Percentiles rank a stretch among this genome's conserved stretches.
These are phyloP conservation scores for Leucocoprinus sp. DNA, from an alignment of 768 basidiomycete genomes.

Conservation along the genomic window DNA sequence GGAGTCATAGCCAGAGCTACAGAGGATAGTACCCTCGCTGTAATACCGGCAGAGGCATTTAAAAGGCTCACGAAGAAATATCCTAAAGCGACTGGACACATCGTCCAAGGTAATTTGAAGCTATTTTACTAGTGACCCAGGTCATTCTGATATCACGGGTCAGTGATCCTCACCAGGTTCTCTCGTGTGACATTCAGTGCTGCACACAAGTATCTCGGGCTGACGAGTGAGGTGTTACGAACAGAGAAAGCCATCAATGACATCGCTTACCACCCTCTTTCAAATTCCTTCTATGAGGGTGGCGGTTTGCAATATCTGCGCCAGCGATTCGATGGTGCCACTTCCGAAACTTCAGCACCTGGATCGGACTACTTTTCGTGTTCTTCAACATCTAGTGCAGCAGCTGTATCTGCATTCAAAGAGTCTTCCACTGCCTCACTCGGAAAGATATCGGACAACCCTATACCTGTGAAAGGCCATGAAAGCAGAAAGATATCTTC, in stretches of 20 bases:
- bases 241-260: conserved; percentile 98
- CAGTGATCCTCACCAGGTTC: conserved; percentile 92
- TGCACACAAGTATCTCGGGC: conserved; percentile 90
- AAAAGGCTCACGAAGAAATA: conserved; percentile 89
- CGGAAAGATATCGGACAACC: conserved; percentile 18
- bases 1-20: conserved; percentile 89
- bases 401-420: conserved; percentile 17
- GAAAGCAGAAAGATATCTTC: neutral
- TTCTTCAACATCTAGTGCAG: conserved; percentile 17
- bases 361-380: conserved; percentile 53
- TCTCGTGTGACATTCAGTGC: conserved; percentile 97
- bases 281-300: conserved; percentile 83
- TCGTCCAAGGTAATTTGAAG: conserved; percentile 68
- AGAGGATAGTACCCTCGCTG: conserved; percentile 93
- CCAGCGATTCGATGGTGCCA: conserved; percentile 73
- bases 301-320: conserved; percentile 86
- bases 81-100: conserved; percentile 94
- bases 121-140: conserved; percentile 1
- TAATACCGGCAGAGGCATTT: conserved; percentile 98
- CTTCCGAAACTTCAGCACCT: conserved; percentile 36
- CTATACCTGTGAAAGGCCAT: conserved; percentile 13
- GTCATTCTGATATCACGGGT: conserved; percentile 11
- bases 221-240: conserved; percentile 90
- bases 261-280: conserved; percentile 92
- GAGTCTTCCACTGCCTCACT: conserved; percentile 21